A percentile compares a stretch with the other conserved stretches of the same genome.
phyloP scores from a whole-genome alignment of 2,329 filamentous ascomycete species.

The Arthroderma sp. region DNA sequence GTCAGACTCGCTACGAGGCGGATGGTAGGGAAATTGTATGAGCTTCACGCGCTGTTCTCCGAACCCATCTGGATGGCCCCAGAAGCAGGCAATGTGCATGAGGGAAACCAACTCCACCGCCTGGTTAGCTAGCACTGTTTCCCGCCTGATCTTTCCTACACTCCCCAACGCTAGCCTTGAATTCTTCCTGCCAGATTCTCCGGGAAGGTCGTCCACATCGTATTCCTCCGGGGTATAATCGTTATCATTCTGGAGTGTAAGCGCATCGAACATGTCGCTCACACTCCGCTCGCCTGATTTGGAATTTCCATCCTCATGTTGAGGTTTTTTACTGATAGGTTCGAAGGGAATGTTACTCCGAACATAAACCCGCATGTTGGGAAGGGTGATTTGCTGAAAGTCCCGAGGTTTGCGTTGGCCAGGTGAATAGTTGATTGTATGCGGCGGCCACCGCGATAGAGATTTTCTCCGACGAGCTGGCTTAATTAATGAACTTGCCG shows the following conservation, averaged over 20 bases:
- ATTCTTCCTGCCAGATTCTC: not conserved
- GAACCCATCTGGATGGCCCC: conserved; percentile 27
- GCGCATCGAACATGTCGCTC: not conserved
- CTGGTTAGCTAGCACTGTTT: conserved; percentile 24
- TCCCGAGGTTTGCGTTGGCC: not conserved
- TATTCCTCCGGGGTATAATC: not conserved
- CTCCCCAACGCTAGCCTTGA: conserved; percentile 4
- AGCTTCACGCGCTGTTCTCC: conserved; percentile 25
- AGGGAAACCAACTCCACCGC: conserved; percentile 28
- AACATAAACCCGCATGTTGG: not conserved
- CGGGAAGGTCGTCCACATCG: not conserved
- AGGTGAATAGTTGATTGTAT: conserved; percentile 23
- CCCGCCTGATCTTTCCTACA: conserved; percentile 5
- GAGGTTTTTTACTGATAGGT: not conserved
- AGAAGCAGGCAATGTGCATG: conserved; percentile 33
- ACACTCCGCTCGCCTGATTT: not conserved
- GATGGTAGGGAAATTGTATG: conserved; percentile 1
- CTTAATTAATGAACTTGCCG: conserved; percentile 3
- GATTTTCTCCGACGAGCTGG: conserved; percentile 22
- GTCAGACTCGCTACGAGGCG: too few relatives aligned
- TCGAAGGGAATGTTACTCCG: not conserved
- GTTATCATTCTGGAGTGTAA: not conserved
- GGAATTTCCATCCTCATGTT: not conserved
- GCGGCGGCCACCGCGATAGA: conserved; percentile 28
- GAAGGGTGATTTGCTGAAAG: not conserved